phyloP scores from a whole-genome alignment of 1,284 basidiomycete genomes.

The Moesziomyces parantarcticus region DNA sequence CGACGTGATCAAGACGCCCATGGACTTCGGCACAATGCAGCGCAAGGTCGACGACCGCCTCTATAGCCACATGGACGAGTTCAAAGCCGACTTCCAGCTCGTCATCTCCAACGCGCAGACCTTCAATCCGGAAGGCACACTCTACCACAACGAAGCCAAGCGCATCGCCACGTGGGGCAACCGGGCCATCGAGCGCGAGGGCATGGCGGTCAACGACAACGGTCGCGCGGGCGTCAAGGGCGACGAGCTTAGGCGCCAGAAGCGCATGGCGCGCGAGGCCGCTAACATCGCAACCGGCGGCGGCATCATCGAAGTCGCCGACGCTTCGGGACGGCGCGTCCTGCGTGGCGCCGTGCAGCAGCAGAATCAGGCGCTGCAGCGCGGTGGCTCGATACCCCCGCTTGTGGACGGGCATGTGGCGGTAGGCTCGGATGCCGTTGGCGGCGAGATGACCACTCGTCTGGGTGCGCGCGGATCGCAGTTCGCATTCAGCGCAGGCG shows the following conservation, averaged over 20 bases:
- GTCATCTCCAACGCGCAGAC: constrained; percentile 60
- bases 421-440: neutral
- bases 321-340: constrained; percentile 18
- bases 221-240: constrained; percentile 39
- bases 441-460: constrained; percentile 12
- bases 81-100: constrained; percentile 60
- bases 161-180: constrained; percentile 57
- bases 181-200: constrained; percentile 59
- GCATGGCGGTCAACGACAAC: constrained; percentile 55
- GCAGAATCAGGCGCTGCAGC: constrained; percentile 13
- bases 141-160: constrained; percentile 62
- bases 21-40: constrained; percentile 85
- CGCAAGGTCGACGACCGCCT: constrained; percentile 48
- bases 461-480: constrained; percentile 19
- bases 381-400: constrained; percentile 7
- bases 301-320: neutral
- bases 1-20: constrained; percentile 78
- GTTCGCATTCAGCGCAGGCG: constrained; percentile 33
- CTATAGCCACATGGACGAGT: constrained; percentile 54
- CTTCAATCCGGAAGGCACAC: constrained; percentile 63
- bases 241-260: constrained; percentile 33
- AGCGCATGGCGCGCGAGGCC: constrained; percentile 28
- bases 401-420: constrained; percentile 3
- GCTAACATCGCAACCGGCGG: neutral
- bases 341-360: constrained; percentile 18